phyloP scores from a whole-genome alignment of 2,329 filamentous ascomycete species.

The Rhynchosporium agropyri region DNA sequence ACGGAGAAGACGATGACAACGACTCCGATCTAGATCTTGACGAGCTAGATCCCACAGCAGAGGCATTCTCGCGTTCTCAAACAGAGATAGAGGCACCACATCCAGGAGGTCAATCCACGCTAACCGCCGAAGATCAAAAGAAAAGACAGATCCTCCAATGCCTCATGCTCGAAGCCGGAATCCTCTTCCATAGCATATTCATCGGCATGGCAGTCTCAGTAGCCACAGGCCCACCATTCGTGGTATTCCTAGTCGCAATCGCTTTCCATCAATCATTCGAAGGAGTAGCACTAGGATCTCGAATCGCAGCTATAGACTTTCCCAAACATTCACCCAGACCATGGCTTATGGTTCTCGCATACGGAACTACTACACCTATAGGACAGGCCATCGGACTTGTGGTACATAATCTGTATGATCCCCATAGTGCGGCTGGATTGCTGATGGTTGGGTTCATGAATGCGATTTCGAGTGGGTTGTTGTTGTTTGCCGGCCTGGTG shows the following conservation, averaged over 20 bases:
- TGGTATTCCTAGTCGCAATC: constrained; percentile 79
- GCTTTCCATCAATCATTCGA: constrained; percentile 88
- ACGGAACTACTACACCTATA: constrained; percentile 76
- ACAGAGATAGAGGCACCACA: constrained; percentile 20
- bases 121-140: constrained; percentile 54
- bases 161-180: constrained; percentile 78
- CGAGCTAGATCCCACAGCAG: constrained; percentile 55
- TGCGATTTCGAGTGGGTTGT: constrained; percentile 76
- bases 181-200: constrained; percentile 83
- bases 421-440: constrained; percentile 72
- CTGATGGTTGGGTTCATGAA: constrained; percentile 88
- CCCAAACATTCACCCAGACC: constrained; percentile 72
- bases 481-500: constrained; percentile 82
- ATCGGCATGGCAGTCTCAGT: constrained; percentile 87
- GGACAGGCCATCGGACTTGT: constrained; percentile 82
- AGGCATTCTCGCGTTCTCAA: constrained; percentile 38
- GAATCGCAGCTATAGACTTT: constrained; percentile 83
- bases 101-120: constrained; percentile 38
- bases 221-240: constrained; percentile 75
- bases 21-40: constrained; percentile 63
- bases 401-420: constrained; percentile 79
- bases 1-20: constrained; percentile 40
- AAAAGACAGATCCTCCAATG: constrained; percentile 75
- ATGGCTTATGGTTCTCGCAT: constrained; percentile 77
- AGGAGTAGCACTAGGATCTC: constrained; percentile 80